These are phyloP conservation scores for Zymoseptoria pseudotritici DNA, from an alignment of 2,329 filamentous ascomycete genomes.

Conservation along the genomic window DNA sequence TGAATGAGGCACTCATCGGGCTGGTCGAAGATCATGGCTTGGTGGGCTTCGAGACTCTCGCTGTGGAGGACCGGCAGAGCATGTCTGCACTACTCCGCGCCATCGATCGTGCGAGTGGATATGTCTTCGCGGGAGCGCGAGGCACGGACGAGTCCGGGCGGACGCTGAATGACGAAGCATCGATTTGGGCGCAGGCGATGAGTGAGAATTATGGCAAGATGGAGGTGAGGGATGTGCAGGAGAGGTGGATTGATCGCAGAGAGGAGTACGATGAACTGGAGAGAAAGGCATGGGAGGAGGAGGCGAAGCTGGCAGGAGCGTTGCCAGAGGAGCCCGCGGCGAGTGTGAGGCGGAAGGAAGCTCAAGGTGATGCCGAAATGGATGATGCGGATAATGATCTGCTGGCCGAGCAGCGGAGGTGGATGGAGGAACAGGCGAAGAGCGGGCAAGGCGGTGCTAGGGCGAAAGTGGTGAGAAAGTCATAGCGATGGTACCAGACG, in stretches of 20 bases:
- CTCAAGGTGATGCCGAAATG: conserved; percentile 13
- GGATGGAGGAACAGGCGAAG: conserved; percentile 19
- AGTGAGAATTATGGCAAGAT: conserved; percentile 59
- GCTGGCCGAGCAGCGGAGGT: conserved; percentile 24
- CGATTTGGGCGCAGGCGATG: conserved; percentile 95
- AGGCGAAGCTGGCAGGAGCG: conserved; percentile 44
- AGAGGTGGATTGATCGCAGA: conserved; percentile 88
- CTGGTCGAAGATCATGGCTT: conserved; percentile 85
- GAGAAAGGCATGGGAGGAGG: conserved; percentile 64
- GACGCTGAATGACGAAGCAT: conserved; percentile 35
- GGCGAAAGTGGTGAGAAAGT: conserved; percentile 19
- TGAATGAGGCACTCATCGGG: conserved; percentile 81
- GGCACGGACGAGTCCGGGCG: conserved; percentile 67
- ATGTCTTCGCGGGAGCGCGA: conserved; percentile 83
- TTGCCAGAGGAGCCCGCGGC: conserved; percentile 20
- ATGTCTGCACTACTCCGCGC: conserved; percentile 89
- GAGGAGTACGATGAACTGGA: conserved; percentile 81
- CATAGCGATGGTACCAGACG: background rate
- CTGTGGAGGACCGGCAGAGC: conserved; percentile 92
- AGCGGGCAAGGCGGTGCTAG: conserved; percentile 5
- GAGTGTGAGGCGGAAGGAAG: conserved; percentile 17
- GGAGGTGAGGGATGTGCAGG: conserved; percentile 84
- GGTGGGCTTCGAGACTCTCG: conserved; percentile 85
- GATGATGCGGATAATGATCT: conserved; percentile 23
- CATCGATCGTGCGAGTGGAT: conserved; percentile 86